phyloP scores from a whole-genome alignment of 345 rosid genomes.

The Clarkia xantiana region DNA sequence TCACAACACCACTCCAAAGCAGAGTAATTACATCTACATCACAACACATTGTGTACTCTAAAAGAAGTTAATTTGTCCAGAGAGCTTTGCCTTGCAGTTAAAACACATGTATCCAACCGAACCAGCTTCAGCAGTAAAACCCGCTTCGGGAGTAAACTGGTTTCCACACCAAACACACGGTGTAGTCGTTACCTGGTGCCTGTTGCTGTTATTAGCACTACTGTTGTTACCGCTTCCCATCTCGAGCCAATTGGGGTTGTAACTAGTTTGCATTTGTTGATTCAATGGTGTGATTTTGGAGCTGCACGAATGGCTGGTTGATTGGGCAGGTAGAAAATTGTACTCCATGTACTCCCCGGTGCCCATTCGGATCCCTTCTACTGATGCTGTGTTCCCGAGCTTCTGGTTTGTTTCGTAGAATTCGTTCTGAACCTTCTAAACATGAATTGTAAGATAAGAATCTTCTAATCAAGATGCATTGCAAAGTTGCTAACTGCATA shows the following conservation, averaged over 20 bases:
- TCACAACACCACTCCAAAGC: too few relatives aligned
- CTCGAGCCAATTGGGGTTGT: constrained; percentile 24
- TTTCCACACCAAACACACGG: constrained; percentile 12
- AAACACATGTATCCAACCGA: constrained; percentile 23
- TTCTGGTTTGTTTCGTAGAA: constrained; percentile 11
- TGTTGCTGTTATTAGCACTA: too few relatives aligned
- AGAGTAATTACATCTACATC: too few relatives aligned
- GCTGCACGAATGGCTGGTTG: constrained; percentile 13
- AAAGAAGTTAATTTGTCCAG: constrained; percentile 15
- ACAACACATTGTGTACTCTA: constrained; percentile 1
- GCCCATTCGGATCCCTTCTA: background rate
- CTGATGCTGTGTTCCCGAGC: background rate
- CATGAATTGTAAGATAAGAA: background rate
- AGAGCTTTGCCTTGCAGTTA: constrained; percentile 29
- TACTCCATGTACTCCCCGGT: constrained; percentile 24
- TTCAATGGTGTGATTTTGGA: constrained; percentile 15
- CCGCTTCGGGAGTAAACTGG: constrained; percentile 18
- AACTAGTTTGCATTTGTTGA: constrained; percentile 19
- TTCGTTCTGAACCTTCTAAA: constrained; percentile 30
- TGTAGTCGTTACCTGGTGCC: too few relatives aligned
- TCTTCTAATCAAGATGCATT: too few relatives aligned
- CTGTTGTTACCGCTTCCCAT: background rate
- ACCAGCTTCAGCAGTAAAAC: constrained; percentile 15
- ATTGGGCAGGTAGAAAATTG: constrained; percentile 20
- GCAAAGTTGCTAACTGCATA: background rate